These are phyloP conservation scores for Dactylellina haptotyla DNA, from an alignment of 2,329 filamentous ascomycete species.

Conservation along the genomic window DNA sequence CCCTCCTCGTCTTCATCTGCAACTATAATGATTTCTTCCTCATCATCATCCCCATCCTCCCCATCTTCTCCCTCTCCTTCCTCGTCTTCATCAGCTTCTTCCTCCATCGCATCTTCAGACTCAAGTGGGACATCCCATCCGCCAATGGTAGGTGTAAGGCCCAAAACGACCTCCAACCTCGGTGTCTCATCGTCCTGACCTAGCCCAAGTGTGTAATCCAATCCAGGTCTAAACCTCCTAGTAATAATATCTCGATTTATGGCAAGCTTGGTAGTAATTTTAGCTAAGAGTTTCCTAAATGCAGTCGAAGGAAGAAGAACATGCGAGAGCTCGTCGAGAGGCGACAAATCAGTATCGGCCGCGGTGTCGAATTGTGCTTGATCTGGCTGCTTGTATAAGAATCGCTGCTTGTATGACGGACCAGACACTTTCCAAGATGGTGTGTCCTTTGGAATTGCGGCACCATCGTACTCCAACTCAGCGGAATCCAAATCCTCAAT, in stretches of 20 bases:
- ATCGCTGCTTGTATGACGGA: slow-evolving; percentile 95
- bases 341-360: slow-evolving; percentile 64
- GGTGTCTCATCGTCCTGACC: slow-evolving; percentile 77
- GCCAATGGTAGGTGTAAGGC: slow-evolving; percentile 82
- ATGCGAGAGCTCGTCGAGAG: slow-evolving; percentile 81
- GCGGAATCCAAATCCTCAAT: slow-evolving; percentile 73
- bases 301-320: slow-evolving; percentile 82
- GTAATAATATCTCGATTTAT: slow-evolving; percentile 81
- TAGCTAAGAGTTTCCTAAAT: slow-evolving; percentile 88
- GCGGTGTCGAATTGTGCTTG: slow-evolving; percentile 56
- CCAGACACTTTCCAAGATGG: slow-evolving; percentile 78
- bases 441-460: slow-evolving; percentile 59
- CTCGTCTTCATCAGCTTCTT: slow-evolving; percentile 63
- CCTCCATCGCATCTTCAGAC: slow-evolving; percentile 65
- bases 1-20: slow-evolving; percentile 46
- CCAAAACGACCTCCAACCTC: slow-evolving; percentile 85
- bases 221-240: slow-evolving; percentile 83
- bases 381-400: slow-evolving; percentile 75
- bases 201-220: slow-evolving; percentile 93
- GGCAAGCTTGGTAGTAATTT: slow-evolving; percentile 79
- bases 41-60: slow-evolving; percentile 56
- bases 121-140: slow-evolving; percentile 80
- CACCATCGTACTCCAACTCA: slow-evolving; percentile 55
- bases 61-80: slow-evolving; percentile 59
- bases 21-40: slow-evolving; percentile 42